Evolutionary conservation across 225 moss, liverwort and hornwort genomes (phyloP), one percentile per base, ranked within the genome.

Genomic region (Takakia lepidozioides): DNA sequence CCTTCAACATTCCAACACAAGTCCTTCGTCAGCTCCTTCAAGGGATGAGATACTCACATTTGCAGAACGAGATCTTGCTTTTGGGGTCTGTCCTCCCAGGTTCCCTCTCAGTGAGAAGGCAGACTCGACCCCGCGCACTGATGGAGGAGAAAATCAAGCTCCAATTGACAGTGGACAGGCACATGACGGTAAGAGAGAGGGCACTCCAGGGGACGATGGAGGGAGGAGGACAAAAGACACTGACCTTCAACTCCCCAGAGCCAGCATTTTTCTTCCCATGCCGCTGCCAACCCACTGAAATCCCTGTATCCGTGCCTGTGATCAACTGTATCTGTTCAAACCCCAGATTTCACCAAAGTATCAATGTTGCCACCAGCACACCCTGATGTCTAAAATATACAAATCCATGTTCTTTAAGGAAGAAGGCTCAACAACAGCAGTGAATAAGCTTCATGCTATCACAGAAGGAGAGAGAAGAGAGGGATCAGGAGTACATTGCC

Each of bases 201-300:
- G 34, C 19, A 8, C n/a, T n/a, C n/a, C n/a, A n/a, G n/a, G 23
- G 23, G 15, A 46, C 45, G 1, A 22, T 34, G 32, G 16, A 45
- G 8, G 19, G 20, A 25, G 57, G 24, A 23, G 21, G 35, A 2
- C 14, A 47, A 35, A 21, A 42, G 50, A 18, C 64, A 30, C 29
- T 57, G 43, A 92, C 92, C 86, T 93, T 93, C 56, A 86, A 50
- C 52, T 98, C 98, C 57, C 85, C 87, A 50, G 98, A 87, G 29
- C 91, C 80, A 39, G 81, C 79, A 62, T 91, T 87, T 54, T 81
- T 88, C 64, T 85, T 91, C 28, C 75, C 85, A 54, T 88, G 73
- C 38, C 59, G 82, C 58, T 88, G 98, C 91, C 85, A 98, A 48
- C 91, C 98, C 14, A 88, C 81, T 61, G 76, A 75, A 38, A 98